Evolutionary conservation across 768 basidiomycete species (phyloP), one percentile per base, ranked within the genome.

Genomic region (Phlebiopsis flavidoalba): DNA sequence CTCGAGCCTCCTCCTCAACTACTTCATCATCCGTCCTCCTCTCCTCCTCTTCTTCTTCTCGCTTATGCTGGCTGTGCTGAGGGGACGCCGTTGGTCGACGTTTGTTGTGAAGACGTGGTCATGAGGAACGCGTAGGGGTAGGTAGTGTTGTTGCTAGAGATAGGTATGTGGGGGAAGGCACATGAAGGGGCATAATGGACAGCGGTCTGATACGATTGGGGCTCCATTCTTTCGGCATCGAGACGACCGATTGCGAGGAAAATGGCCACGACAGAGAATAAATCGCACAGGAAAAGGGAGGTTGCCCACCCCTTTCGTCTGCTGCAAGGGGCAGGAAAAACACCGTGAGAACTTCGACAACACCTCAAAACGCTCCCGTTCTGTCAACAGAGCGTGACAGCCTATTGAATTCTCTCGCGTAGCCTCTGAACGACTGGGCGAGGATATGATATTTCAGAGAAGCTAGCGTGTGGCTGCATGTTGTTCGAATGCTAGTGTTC

Each of bases 171-270:
- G 65, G 47, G 53, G 64, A 26, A 49, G 83, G 86, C 0, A 85
- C 86, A 70, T 88, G 77, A 43, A 91, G 78, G 47, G 89, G n/a
- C n/a, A n/a, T 89, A 77, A 89, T 86, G 58, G 89, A 91, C 66
- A 91, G 80, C 26, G 89, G 87, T n/a, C 63, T 89, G 88, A 75
- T 91, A 87, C 70, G 90, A 88, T 58, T 87, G 87, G 71, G 88
- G 88, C 74, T 89, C 79, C 80, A 81, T 79, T 67, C 68, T 31
- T 71, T 66, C 65, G 63, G n/a, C n/a, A n/a, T n/a, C n/a, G 65
- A 58, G 64, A 59, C n/a, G n/a, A n/a, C n/a, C n/a, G 61, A 57
- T 48, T 37, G 21, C 53, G 47, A 43, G 57, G 51, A 35, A 62
- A 58, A 58, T 51, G 43, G 49, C 61, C 58, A 57, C n/a, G 51